Base-by-base conservation (phyloP, 2,329 filamentous ascomycete species). In the Chalaropsis thielavioides region DNA sequence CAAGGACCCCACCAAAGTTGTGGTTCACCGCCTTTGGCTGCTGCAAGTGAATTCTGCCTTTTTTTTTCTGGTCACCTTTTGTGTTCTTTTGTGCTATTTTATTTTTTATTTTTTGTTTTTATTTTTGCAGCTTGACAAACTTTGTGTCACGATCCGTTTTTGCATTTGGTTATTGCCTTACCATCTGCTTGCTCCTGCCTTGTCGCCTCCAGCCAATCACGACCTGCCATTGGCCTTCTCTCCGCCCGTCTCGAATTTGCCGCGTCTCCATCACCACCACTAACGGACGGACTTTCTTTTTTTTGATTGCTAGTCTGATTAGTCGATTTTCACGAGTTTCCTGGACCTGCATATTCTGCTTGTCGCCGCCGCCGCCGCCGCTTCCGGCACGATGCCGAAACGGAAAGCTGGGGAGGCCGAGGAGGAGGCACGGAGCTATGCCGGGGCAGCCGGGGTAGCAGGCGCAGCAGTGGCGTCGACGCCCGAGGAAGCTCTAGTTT, bases 21-120 rank as follows among this genome's bases (percentile, higher is more conserved):
- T 62, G 10, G 7, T 49, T 62, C 60, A 62, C 60, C 60, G 60
- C 60, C 24, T 62, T 49, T 35, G 22, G 15, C 15, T 62, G 41
- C 31, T 40, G 22, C 56, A 38, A 8, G 38, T 15, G 40, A 49
- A 62, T 62, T 62, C 60, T 62, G 60, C 60, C 60, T 27, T 44
- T 60, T 35, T 59, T 35, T 46, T 59, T 59, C 10, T 31, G 8
- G 17, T 11, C 8, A 15, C 19, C 27, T 61, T 17, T 44, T 31
- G 10, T 38, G 5, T 38, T 38, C 35, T 43, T 44, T 46, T 46
- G 1, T 10, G n/a, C n/a, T 44, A 1, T 31, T 35, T 35, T 51
- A 11, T 51, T 51, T 11, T 24, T 51, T n/a, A 2, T 31, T 43
- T 13, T 46, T 35, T 19, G 5, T 44, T 24, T 27, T 17, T 13